Evolutionary conservation across 2,329 filamentous ascomycete genomes (phyloP).

Genomic region (Fusarium euwallaceae): DNA sequence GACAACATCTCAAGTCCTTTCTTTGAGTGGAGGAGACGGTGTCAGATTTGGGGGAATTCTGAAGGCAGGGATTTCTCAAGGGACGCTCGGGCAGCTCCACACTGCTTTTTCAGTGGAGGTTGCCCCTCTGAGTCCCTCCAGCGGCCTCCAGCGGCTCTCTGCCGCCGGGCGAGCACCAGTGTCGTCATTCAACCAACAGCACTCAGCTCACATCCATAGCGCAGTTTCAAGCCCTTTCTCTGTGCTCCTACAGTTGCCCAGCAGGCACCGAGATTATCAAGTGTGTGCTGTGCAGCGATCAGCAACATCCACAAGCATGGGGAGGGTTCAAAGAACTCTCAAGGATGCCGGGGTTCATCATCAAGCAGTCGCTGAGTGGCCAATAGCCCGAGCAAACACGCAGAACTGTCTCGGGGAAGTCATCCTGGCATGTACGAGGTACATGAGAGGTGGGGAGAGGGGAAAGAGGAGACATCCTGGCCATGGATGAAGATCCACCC

Average conservation of each 20-base stretch:
- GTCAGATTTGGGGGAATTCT: conserved; percentile 8
- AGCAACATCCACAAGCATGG: conserved; percentile 13
- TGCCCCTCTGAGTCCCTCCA: conserved; percentile 19
- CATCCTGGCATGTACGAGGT: conserved; percentile 26
- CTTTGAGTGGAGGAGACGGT: conserved; percentile 2
- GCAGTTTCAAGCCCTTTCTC: background rate
- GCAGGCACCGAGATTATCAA: conserved; percentile 2
- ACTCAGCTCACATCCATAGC: background rate
- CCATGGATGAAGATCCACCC: conserved; percentile 17
- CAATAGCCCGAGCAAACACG: background rate
- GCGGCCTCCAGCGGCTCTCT: conserved; percentile 16
- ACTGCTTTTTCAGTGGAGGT: conserved; percentile 42
- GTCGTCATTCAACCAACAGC: conserved; percentile 4
- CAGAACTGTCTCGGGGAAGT: conserved; percentile 30
- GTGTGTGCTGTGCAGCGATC: conserved; percentile 13
- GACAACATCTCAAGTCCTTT: background rate
- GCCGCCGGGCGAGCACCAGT: background rate
- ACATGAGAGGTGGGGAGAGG: conserved; percentile 15
- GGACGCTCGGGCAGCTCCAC: conserved; percentile 31
- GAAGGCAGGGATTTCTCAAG: background rate
- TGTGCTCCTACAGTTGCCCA: background rate
- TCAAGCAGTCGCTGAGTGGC: conserved; percentile 15
- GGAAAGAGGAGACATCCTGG: conserved; percentile 27
- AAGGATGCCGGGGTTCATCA: conserved; percentile 25
- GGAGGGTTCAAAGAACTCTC: conserved; percentile 22